Percentiles rank a stretch among this genome's conserved stretches.
These are phyloP conservation scores for Pyricularia sp. DNA, from an alignment of 2,329 filamentous ascomycete species.

Conservation along the genomic window DNA sequence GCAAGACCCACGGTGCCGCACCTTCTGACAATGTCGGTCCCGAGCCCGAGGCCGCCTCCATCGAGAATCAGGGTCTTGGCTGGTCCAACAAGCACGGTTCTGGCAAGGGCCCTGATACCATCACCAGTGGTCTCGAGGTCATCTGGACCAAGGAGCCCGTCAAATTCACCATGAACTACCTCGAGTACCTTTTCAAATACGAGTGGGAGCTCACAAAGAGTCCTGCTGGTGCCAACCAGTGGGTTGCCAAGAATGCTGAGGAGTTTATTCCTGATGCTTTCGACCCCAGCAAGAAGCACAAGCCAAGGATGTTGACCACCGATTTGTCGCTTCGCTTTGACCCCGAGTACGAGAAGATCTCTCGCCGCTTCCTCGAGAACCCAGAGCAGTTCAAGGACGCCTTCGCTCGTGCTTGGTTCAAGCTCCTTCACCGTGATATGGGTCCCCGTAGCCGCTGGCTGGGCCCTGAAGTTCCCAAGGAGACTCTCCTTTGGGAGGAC, in stretches of 20 bases:
- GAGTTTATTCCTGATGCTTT: constrained; percentile 58
- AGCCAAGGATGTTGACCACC: constrained; percentile 63
- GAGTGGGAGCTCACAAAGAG: constrained; percentile 68
- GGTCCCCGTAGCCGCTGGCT: constrained; percentile 58
- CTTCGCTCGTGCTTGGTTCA: constrained; percentile 69
- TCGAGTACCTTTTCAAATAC: constrained; percentile 65
- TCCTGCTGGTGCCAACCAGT: constrained; percentile 65
- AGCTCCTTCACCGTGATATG: constrained; percentile 70
- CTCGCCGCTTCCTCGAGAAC: constrained; percentile 54
- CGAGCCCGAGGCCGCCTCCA: constrained; percentile 51
- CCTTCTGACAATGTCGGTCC: constrained; percentile 48
- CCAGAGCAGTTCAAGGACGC: constrained; percentile 55
- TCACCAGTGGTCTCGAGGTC: constrained; percentile 66
- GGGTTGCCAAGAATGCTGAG: constrained; percentile 57
- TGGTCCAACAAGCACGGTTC: constrained; percentile 53
- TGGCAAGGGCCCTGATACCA: constrained; percentile 59
- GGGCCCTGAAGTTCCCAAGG: constrained; percentile 59
- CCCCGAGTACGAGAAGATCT: constrained; percentile 62
- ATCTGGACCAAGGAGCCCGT: constrained; percentile 66
- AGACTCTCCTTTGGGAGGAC: constrained; percentile 64
- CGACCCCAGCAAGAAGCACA: constrained; percentile 57
- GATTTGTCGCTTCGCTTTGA: constrained; percentile 63
- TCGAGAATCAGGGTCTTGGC: constrained; percentile 58
- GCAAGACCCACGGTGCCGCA: constrained; percentile 68
- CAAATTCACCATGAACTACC: constrained; percentile 63